phyloP scores from a whole-genome alignment of 2,329 filamentous ascomycete species.

The Neonectria punicea region DNA sequence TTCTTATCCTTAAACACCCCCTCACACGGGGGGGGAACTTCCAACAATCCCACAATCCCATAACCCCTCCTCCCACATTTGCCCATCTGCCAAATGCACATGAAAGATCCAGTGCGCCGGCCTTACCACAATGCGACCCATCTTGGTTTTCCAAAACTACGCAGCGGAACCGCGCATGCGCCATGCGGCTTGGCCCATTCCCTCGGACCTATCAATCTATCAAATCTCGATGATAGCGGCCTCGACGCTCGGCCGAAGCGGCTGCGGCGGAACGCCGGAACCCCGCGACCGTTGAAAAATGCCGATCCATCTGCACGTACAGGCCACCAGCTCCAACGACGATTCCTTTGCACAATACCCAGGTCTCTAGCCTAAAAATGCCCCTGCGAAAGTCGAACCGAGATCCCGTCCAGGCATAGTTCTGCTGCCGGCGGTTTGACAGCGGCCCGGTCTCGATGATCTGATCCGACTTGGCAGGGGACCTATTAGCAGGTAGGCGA shows the following conservation, averaged over 20 bases:
- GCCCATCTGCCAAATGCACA: slow-evolving; percentile 13
- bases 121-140: neutral
- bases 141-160: neutral
- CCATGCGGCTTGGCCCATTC: neutral
- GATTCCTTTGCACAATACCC: neutral
- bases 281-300: slow-evolving; percentile 13
- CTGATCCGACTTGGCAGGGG: neutral
- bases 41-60: slow-evolving; percentile 11
- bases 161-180: neutral
- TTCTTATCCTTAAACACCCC: neutral
- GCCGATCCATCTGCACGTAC: slow-evolving; percentile 11
- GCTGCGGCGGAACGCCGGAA: slow-evolving; percentile 4
- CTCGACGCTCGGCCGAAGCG: neutral
- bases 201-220: neutral
- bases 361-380: neutral
- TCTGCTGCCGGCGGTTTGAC: neutral
- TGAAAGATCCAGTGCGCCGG: slow-evolving; percentile 8
- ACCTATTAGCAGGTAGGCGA: no score
- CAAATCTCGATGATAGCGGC: neutral
- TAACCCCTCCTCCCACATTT: neutral
- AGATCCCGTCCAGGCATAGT: slow-evolving; percentile 11
- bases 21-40: slow-evolving; percentile 1
- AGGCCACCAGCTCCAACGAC: neutral
- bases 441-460: neutral
- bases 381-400: slow-evolving; percentile 4